Evolutionary conservation across 2,329 filamentous ascomycete species (phyloP).

Genomic region (Beauveria asiatica): DNA sequence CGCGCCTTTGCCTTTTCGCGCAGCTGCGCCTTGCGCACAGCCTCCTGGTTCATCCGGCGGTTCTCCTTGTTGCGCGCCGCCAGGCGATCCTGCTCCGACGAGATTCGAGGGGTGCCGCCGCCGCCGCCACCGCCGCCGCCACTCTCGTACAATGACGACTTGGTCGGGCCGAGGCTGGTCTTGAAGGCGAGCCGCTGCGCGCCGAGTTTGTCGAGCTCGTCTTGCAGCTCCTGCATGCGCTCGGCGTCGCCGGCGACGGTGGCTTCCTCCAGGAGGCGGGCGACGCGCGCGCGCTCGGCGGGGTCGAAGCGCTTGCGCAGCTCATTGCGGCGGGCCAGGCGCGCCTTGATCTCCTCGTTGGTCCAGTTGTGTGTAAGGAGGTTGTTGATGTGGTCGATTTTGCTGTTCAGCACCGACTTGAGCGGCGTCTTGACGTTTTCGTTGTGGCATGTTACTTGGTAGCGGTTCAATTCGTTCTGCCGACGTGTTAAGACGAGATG

Average conservation of each 20-base stretch:
- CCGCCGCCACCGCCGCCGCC: neutral
- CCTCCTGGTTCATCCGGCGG: slow-evolving; percentile 74
- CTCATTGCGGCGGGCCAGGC: slow-evolving; percentile 62
- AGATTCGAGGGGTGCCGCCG: slow-evolving; percentile 27
- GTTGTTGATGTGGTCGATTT: slow-evolving; percentile 72
- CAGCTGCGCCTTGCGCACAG: slow-evolving; percentile 83
- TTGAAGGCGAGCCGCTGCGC: slow-evolving; percentile 66
- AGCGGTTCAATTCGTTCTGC: slow-evolving; percentile 72
- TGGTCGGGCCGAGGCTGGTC: slow-evolving; percentile 49
- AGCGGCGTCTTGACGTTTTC: slow-evolving; percentile 68
- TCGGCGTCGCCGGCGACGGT: slow-evolving; percentile 54
- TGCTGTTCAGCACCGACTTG: slow-evolving; percentile 57
- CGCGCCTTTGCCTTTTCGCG: slow-evolving; percentile 62
- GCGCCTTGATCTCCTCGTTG: slow-evolving; percentile 70
- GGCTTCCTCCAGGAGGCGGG: slow-evolving; percentile 58
- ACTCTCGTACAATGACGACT: slow-evolving; percentile 35
- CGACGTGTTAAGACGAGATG: slow-evolving; percentile 19
- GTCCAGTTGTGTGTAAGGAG: slow-evolving; percentile 77
- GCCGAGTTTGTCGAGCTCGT: slow-evolving; percentile 54
- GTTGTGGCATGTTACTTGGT: slow-evolving; percentile 63
- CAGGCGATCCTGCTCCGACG: slow-evolving; percentile 70
- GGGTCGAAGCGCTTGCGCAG: slow-evolving; percentile 59
- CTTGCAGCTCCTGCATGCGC: slow-evolving; percentile 44
- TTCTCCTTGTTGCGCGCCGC: slow-evolving; percentile 79
- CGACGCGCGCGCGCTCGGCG: slow-evolving; percentile 58